phyloP scores from a whole-genome alignment of 257 asterid genomes.

The Vinca minor region DNA sequence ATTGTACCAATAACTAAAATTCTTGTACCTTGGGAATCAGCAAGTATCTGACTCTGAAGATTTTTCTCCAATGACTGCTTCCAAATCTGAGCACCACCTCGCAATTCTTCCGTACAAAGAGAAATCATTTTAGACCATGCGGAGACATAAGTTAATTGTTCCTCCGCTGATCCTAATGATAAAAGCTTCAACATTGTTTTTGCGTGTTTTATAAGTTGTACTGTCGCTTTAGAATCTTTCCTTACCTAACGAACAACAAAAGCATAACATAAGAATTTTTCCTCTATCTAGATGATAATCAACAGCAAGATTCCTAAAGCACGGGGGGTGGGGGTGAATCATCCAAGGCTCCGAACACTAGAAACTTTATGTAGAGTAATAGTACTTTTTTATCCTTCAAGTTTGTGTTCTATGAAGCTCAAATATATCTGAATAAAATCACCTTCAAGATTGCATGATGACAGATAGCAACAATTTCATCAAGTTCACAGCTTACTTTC shows the following conservation, averaged over 20 bases:
- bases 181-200: conserved; percentile 53
- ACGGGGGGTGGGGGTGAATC: not conserved
- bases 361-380: not conserved
- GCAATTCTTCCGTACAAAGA: conserved; percentile 57
- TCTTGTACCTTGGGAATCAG: conserved; percentile 55
- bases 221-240: conserved; percentile 45
- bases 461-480: not conserved
- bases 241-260: conserved; percentile 45
- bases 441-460: not conserved
- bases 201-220: conserved; percentile 57
- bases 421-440: not conserved
- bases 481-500: not conserved
- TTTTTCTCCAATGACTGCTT: conserved; percentile 46
- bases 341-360: not conserved
- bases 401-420: not conserved
- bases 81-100: conserved; percentile 61
- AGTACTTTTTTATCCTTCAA: not conserved
- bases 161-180: conserved; percentile 47
- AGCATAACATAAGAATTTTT: not conserved
- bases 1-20: not conserved
- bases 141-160: conserved; percentile 43
- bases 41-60: conserved; percentile 35
- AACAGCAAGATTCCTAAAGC: not conserved
- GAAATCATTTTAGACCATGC: conserved; percentile 56
- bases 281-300: not conserved